These are phyloP conservation scores for Garcia nutans DNA, from an alignment of 345 rosid genomes.

Conservation along the genomic window DNA sequence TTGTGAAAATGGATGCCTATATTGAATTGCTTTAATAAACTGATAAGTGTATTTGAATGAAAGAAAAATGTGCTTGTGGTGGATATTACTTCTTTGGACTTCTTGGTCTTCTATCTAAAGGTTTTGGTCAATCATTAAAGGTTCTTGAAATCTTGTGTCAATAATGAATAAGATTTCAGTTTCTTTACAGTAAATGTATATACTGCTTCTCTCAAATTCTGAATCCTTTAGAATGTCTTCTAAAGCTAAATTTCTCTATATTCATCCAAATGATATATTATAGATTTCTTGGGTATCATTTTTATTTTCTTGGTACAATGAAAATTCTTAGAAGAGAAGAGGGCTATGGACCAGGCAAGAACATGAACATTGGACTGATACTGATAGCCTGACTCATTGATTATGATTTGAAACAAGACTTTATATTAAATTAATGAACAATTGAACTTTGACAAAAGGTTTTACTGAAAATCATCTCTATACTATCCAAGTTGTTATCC, in stretches of 20 bases:
- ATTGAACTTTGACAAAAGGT: too few species aligned
- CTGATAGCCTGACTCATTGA: too few species aligned
- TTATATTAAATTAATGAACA: too few species aligned
- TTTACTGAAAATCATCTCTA: too few species aligned
- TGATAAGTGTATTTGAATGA: slow-evolving; percentile 26
- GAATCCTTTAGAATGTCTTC: background rate
- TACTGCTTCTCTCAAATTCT: background rate
- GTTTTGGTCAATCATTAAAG: background rate
- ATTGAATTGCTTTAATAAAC: slow-evolving; percentile 35
- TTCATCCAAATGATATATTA: background rate
- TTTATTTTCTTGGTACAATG: background rate
- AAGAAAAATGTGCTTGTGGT: slow-evolving; percentile 18
- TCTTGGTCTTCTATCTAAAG: background rate
- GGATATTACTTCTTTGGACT: slow-evolving; percentile 23
- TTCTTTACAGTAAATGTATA: background rate
- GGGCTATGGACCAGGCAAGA: background rate
- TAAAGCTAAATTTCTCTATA: background rate
- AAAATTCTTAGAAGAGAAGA: too few species aligned
- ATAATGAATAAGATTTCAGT: slow-evolving; percentile 27
- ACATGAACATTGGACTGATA: too few species aligned
- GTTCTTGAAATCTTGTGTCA: slow-evolving; percentile 22
- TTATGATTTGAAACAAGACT: too few species aligned
- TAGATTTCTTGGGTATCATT: background rate
- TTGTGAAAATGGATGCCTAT: slow-evolving; percentile 22
- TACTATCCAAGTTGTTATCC: too few species aligned